Percentiles rank a stretch among this genome's conserved stretches.
phyloP scores from a whole-genome alignment of 1,284 basidiomycete species.

The Cryptococcus sp. region DNA sequence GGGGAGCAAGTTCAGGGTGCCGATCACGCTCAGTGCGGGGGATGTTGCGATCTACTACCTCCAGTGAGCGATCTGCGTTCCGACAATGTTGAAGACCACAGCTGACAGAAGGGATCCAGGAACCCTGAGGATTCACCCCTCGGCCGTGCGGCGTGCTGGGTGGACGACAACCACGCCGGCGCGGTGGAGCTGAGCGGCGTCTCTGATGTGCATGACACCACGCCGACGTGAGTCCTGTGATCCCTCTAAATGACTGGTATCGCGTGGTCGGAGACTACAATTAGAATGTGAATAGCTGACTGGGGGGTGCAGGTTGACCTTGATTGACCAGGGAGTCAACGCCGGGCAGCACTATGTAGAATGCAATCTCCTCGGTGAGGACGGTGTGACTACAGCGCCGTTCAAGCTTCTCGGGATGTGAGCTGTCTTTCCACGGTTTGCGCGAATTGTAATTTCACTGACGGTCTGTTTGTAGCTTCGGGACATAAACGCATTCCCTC shows the following conservation, averaged over 20 bases:
- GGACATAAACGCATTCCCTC: constrained; percentile 12
- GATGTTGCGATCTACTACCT: constrained; percentile 56
- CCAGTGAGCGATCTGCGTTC: constrained; percentile 35
- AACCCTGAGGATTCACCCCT: constrained; percentile 49
- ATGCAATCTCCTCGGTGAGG: constrained; percentile 73
- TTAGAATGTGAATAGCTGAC: constrained; percentile 1
- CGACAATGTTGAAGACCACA: constrained; percentile 68
- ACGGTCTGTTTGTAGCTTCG: constrained; percentile 13
- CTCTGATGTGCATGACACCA: constrained; percentile 50
- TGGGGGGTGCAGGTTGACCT: constrained; percentile 56
- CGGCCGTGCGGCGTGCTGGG: constrained; percentile 55
- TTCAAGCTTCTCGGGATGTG: constrained; percentile 80
- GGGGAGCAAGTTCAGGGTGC: constrained; percentile 68
- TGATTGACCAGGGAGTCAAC: constrained; percentile 74
- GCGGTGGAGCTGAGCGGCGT: constrained; percentile 52
- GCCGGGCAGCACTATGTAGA: constrained; percentile 81
- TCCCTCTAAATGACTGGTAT: not conserved
- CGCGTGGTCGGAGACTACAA: constrained; percentile 50
- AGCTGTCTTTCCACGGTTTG: too few relatives aligned
- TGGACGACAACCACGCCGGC: constrained; percentile 55
- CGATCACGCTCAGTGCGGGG: constrained; percentile 51
- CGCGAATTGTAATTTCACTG: too few relatives aligned
- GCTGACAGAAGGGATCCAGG: constrained; percentile 66
- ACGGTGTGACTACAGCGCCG: constrained; percentile 60
- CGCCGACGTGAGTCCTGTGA: constrained; percentile 49